Percentiles rank a stretch among this genome's conserved stretches.
Conservation (phyloP, 257 asterid genomes). For the Capsicum chinense region DNA sequence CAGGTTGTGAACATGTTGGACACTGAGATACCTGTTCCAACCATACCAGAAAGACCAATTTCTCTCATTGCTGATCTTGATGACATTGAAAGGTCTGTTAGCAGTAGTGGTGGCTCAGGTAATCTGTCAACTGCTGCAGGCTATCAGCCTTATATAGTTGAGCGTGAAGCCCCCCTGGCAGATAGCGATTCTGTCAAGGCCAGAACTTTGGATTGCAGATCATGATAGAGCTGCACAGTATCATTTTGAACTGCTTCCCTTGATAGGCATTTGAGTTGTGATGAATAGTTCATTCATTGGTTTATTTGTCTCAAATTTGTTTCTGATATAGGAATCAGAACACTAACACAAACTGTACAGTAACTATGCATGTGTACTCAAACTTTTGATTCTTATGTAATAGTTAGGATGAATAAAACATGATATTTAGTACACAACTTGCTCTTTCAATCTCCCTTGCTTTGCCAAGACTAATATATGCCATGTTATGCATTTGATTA, state of each 20-base stretch:
- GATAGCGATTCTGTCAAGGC: conserved; percentile 36
- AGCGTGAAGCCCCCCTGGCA: conserved; percentile 34
- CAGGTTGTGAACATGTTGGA: conserved; percentile 87
- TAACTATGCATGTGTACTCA: neutral
- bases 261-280: neutral
- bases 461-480: neutral
- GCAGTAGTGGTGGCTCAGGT: conserved; percentile 69
- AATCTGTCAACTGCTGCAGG: conserved; percentile 65
- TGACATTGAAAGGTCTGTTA: conserved; percentile 70
- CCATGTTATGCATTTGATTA: neutral
- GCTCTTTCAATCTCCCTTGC: neutral
- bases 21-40: conserved; percentile 64
- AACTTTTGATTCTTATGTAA: neutral
- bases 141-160: conserved; percentile 54
- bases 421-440: neutral
- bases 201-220: conserved; percentile 6
- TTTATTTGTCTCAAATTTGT: neutral
- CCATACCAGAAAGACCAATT: conserved; percentile 79
- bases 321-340: conserved; percentile 17
- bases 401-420: conserved; percentile 17
- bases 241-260: neutral
- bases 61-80: conserved; percentile 71
- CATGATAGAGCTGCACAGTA: conserved; percentile 1
- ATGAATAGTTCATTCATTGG: conserved; percentile 21
- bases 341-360: conserved; percentile 27